Conservation (phyloP, 768 basidiomycete genomes). For the Suillus hirtellus region DNA sequence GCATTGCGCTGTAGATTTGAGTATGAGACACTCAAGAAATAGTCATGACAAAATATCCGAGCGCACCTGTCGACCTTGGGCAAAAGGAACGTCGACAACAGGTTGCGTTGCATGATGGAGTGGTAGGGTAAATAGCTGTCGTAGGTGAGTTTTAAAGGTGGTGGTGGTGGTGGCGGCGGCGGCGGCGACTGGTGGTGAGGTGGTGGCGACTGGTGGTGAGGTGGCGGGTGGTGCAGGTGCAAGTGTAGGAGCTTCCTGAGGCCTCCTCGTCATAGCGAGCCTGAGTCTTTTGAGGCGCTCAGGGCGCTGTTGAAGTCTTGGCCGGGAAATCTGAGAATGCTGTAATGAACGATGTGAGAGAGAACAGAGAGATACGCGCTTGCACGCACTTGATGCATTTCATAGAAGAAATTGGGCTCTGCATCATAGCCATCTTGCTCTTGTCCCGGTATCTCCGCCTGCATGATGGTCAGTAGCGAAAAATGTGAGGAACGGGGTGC, state of each 20-base stretch:
- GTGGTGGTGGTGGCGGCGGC: background rate
- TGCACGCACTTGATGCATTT: background rate
- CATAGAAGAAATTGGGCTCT: background rate
- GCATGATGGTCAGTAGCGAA: background rate
- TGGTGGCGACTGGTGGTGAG: background rate
- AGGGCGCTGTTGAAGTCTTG: background rate
- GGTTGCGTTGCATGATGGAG: background rate
- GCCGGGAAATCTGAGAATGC: background rate
- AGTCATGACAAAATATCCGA: background rate
- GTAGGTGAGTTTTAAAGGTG: background rate
- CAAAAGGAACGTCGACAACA: background rate
- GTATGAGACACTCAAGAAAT: background rate
- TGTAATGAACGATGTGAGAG: background rate
- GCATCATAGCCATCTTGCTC: background rate
- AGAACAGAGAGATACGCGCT: background rate
- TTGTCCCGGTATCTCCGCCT: background rate
- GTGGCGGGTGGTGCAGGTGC: background rate
- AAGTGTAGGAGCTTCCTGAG: background rate
- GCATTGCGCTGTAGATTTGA: background rate
- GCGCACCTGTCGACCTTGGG: background rate
- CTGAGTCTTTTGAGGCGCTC: background rate
- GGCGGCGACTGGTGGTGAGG: background rate
- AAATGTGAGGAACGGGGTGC: no score
- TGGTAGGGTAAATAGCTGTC: background rate
- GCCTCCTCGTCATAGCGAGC: background rate